phyloP scores from a whole-genome alignment of 2,329 filamentous ascomycete genomes.

The Diaporthe destruens region DNA sequence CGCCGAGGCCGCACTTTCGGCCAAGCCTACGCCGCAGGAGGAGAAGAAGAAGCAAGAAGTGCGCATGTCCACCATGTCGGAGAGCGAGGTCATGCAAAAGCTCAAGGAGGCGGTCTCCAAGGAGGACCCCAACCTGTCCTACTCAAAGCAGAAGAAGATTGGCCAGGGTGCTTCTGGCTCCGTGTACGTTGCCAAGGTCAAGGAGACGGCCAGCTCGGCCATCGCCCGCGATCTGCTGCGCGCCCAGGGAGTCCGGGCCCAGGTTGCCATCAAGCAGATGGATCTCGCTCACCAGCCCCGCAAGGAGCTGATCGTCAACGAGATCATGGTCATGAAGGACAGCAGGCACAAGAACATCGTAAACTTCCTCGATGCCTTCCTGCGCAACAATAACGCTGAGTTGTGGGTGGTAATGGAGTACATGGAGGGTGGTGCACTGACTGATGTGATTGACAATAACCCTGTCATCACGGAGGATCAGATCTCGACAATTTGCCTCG shows the following conservation, averaged over 20 bases:
- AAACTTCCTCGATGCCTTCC: conserved; percentile 96
- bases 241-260: conserved; percentile 82
- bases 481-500: conserved; percentile 95
- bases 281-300: conserved; percentile 96
- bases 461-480: conserved; percentile 93
- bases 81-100: conserved; percentile 96
- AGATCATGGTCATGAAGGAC: conserved; percentile 99
- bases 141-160: conserved; percentile 99
- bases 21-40: conserved; percentile 79
- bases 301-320: conserved; percentile 98
- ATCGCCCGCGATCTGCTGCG: conserved; percentile 84
- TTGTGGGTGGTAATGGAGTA: conserved; percentile 99
- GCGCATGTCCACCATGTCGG: conserved; percentile 98
- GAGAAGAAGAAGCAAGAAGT: conserved; percentile 93
- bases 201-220: conserved; percentile 85
- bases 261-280: conserved; percentile 99
- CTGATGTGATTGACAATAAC: conserved; percentile 99
- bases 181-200: conserved; percentile 96
- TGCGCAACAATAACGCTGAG: conserved; percentile 93
- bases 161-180: conserved; percentile 98
- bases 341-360: conserved; percentile 98
- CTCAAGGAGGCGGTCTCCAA: conserved; percentile 95
- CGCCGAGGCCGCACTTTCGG: conserved; percentile 88
- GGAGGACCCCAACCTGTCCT: conserved; percentile 92
- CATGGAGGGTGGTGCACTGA: conserved; percentile 98